These are phyloP conservation scores for Populus hybrid DNA, from an alignment of 441 rosid species.

Conservation along the genomic window DNA sequence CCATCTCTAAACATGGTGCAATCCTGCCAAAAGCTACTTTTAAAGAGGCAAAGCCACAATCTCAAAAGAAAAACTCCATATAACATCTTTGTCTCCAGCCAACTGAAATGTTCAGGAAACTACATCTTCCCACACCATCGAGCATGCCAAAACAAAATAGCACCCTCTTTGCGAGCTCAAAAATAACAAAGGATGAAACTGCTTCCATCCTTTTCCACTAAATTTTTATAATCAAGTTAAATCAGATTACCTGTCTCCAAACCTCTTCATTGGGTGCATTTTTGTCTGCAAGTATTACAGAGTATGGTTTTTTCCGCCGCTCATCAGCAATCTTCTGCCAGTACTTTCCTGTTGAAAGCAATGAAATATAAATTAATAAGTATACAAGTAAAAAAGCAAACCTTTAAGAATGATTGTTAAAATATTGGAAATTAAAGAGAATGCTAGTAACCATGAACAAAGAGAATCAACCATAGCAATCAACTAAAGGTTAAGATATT, in stretches of 20 bases:
- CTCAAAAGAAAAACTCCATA: not conserved
- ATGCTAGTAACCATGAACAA: not conserved
- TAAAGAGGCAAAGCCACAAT: not conserved
- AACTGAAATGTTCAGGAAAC: not conserved
- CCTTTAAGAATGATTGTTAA: not conserved
- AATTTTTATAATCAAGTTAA: not conserved
- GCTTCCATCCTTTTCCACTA: not conserved
- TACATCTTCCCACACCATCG: not conserved
- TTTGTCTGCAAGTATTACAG: constrained; percentile 93
- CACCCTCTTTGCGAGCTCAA: not conserved
- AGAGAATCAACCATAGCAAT: not conserved
- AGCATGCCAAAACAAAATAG: not conserved
- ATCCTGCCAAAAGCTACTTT: not conserved
- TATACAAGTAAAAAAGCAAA: not conserved
- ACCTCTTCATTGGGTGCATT: constrained; percentile 99
- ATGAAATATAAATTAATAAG: not conserved
- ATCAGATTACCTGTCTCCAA: constrained; percentile 80
- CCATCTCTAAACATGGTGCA: not conserved
- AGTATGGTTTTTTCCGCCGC: constrained; percentile 65
- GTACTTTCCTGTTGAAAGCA: constrained; percentile 56
- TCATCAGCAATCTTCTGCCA: constrained; percentile 90
- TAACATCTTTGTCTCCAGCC: not conserved
- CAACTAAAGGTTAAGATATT: not conserved
- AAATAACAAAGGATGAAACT: not conserved
- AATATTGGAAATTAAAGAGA: not conserved